Evolutionary conservation across 495 filamentous ascomycete genomes (phyloP), one percentile per base, ranked within the genome.

Genomic region (Usnea hakonensis): DNA sequence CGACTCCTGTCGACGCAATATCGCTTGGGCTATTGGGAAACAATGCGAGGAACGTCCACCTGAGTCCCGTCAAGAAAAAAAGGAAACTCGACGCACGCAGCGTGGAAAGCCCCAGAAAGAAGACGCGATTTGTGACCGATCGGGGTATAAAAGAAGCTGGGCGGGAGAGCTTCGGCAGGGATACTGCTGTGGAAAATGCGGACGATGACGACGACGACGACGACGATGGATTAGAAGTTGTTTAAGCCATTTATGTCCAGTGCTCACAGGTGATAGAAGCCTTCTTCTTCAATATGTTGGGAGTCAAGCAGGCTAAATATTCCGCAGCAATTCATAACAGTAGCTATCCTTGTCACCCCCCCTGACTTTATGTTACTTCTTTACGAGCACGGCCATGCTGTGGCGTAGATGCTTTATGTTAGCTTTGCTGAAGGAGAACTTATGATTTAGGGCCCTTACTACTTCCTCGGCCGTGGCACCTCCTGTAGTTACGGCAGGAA

Each of bases 91-190:
- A 75, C 32, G 72, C 71, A 11, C 66, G 73, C 58, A 70, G 70
- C 16, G 72, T 69, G 32, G 69, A 73, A 58, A 74, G 70, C 50
- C 71, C 71, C 26, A 72, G 70, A 67, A 93, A 94, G 74, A 94
- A 91, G 77, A 94, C 89, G 17, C 77, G 90, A 21, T 94, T 95
- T 68, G 82, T 90, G 43, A 92, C 85, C 36, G 81, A 83, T 32
- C 87, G 85, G 70, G 89, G 88, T 0, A 90, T 90, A 61, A 82
- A 82, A 67, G 87, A 89, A 70, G 87, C 89, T 0, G 88, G 88
- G 4, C 78, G 87, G 62, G 88, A 91, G 64, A 90, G 89, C 68
- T 64, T 90, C 5, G 87, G 87, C 36, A 80, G 77, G 3, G 78
- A 68, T 8, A 78, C 65, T 63, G 77, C 66, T 57, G 64, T 54